Conservation (phyloP, 2,329 filamentous ascomycete species). For the Colletotrichum sublineola region DNA sequence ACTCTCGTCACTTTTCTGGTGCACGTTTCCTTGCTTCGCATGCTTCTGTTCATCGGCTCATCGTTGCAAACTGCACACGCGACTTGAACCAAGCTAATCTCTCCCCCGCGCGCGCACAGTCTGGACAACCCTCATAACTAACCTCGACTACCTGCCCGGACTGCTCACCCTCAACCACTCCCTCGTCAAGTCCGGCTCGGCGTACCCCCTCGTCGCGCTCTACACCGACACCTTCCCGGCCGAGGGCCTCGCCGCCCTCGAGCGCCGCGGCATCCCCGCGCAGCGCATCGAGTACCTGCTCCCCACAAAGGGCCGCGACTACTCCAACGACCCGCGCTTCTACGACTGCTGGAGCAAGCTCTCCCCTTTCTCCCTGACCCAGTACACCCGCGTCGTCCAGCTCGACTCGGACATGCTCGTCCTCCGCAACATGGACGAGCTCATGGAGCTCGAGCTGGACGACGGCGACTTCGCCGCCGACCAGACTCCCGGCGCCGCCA, state of each 20-base stretch:
- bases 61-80: constrained; percentile 7
- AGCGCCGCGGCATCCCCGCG: constrained; percentile 75
- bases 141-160: constrained; percentile 83
- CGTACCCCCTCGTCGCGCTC: constrained; percentile 84
- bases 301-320: constrained; percentile 75
- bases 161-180: constrained; percentile 86
- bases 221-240: constrained; percentile 83
- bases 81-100: constrained; percentile 17
- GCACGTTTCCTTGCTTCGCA: not conserved
- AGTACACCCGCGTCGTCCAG: constrained; percentile 85
- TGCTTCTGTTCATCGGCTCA: not conserved
- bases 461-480: constrained; percentile 45
- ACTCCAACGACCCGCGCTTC: constrained; percentile 83
- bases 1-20: not conserved
- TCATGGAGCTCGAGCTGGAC: constrained; percentile 87
- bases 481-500: constrained; percentile 32
- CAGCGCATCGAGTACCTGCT: constrained; percentile 80
- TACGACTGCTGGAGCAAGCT: constrained; percentile 94
- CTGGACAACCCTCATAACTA: constrained; percentile 91
- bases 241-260: constrained; percentile 77
- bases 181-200: constrained; percentile 73
- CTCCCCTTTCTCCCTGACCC: constrained; percentile 79
- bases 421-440: constrained; percentile 87
- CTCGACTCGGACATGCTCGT: constrained; percentile 92
- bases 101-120: constrained; percentile 60